Evolutionary conservation across 2,329 filamentous ascomycete species (phyloP).

Genomic region (Sporothrix schenckii): DNA sequence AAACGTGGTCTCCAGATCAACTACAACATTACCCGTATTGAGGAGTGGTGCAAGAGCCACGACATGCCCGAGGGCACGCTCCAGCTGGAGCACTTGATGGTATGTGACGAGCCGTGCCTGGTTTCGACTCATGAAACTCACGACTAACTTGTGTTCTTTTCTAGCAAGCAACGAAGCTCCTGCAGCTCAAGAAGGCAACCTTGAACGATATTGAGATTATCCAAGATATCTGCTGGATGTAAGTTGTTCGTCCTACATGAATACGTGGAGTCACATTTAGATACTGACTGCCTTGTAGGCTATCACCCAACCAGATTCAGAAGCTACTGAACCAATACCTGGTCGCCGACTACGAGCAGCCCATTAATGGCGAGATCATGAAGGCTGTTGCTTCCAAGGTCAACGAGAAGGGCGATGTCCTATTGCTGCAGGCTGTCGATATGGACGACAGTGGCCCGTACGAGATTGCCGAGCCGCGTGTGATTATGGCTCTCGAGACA

Average conservation of each 20-base stretch:
- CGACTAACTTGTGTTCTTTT: constrained; percentile 39
- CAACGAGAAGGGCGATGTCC: constrained; percentile 96
- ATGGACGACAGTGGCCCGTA: constrained; percentile 99
- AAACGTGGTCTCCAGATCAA: constrained; percentile 99
- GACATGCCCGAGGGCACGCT: constrained; percentile 98
- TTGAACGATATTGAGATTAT: constrained; percentile 99
- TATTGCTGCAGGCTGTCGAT: constrained; percentile 90
- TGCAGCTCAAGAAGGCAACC: constrained; percentile 98
- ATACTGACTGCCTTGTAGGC: constrained; percentile 54
- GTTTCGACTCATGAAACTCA: background rate
- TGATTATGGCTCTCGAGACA: constrained; percentile 94
- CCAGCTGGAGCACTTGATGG: constrained; percentile 97
- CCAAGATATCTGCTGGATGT: constrained; percentile 99
- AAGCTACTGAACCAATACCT: constrained; percentile 98
- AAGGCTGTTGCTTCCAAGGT: constrained; percentile 96
- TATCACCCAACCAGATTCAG: constrained; percentile 98
- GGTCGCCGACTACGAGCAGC: constrained; percentile 97
- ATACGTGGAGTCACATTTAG: background rate
- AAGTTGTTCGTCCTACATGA: constrained; percentile 51
- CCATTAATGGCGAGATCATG: constrained; percentile 99
- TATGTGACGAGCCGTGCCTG: constrained; percentile 46
- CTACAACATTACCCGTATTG: constrained; percentile 99
- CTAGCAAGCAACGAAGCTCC: constrained; percentile 93
- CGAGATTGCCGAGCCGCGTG: constrained; percentile 94
- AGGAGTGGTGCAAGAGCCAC: constrained; percentile 99